A percentile compares a stretch with the other conserved stretches of the same genome.
Conservation (phyloP, 805 yeast species). For the Yarrowia sp. region DNA sequence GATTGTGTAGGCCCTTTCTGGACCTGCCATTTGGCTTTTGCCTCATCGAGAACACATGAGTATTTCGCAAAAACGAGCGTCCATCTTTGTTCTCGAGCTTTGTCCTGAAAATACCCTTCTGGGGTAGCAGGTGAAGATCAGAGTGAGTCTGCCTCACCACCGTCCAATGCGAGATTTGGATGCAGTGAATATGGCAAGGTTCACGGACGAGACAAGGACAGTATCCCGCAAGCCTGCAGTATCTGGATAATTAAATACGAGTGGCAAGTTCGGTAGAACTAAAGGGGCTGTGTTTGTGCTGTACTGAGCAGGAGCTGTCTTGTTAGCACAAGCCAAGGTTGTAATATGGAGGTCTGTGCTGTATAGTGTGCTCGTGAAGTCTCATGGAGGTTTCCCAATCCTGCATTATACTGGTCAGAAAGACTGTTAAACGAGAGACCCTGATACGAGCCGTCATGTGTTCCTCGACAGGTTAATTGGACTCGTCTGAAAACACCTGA, state of each 20-base stretch:
- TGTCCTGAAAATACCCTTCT: background rate
- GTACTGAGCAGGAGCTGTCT: background rate
- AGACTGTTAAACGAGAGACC: background rate
- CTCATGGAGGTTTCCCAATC: too few species aligned
- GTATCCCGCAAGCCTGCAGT: background rate
- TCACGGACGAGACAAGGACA: background rate
- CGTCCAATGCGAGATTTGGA: background rate
- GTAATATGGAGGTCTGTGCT: too few species aligned
- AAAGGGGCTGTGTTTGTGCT: slow-evolving; percentile 1
- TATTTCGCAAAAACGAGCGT: background rate
- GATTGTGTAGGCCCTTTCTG: background rate
- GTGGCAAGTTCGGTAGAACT: background rate
- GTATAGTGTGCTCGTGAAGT: too few species aligned
- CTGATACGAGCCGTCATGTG: background rate
- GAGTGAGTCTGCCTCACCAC: slow-evolving; percentile 13
- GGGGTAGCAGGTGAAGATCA: slow-evolving; percentile 1
- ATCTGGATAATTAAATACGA: background rate
- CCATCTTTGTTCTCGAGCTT: background rate
- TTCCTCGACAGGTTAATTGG: background rate
- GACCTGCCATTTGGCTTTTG: background rate
- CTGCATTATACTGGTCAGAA: background rate
- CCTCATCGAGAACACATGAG: slow-evolving; percentile 12
- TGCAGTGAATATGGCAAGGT: background rate
- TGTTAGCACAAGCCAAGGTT: too few species aligned
- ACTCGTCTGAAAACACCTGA: slow-evolving; percentile 11